Base-by-base conservation (phyloP, 1,284 basidiomycete genomes). In the Ustilago loliicola region DNA sequence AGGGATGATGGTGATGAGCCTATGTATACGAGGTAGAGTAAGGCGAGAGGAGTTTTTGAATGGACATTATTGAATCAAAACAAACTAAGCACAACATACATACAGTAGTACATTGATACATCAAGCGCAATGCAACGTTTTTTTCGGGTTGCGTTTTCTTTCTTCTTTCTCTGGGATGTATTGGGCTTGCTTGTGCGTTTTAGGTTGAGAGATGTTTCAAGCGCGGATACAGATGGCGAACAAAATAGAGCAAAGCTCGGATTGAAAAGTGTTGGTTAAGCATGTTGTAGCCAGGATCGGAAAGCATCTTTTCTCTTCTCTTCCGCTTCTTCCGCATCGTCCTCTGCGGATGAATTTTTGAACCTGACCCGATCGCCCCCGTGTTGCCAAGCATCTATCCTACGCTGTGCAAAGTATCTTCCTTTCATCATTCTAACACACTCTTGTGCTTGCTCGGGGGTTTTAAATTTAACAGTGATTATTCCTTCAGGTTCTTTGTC, bases 361-460 rank as follows among this genome's bases (percentile, higher is more conserved):
- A 21, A 52, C 54, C 2, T 29, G 61, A 6, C 55, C 23, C n/a
- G n/a, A n/a, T n/a, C n/a, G n/a, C n/a, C n/a, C n/a, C n/a, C n/a
- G n/a, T n/a, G n/a, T n/a, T n/a, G n/a, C 6, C 90, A 90, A 0
- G 96, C 96, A 81, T 93, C 91, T 54, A 99, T 90, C 70, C 91
- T 89, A 60, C 94, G 90, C 2, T 94, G 94, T 25, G 91, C 93
- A 85, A 99, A 99, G 88, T 91, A 98, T 25, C 97, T 90, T 1
- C 94, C 94, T 80, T 98, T 91, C 95, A 98, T 98, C 91, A 93
- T 98, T 92, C 93, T 71, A 13, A 98, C 89, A 83, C 96, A 99
- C 5, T 94, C 94, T 85, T 94, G 91, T 0, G 96, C 96, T 61
- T 94, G 92, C 3, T 94, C 83, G 6, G 93, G 90, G 76, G 96